Evolutionary conservation across 2,329 filamentous ascomycete species (phyloP), one percentile per base, ranked within the genome.

Genomic region (Trichoderma lentiforme): DNA sequence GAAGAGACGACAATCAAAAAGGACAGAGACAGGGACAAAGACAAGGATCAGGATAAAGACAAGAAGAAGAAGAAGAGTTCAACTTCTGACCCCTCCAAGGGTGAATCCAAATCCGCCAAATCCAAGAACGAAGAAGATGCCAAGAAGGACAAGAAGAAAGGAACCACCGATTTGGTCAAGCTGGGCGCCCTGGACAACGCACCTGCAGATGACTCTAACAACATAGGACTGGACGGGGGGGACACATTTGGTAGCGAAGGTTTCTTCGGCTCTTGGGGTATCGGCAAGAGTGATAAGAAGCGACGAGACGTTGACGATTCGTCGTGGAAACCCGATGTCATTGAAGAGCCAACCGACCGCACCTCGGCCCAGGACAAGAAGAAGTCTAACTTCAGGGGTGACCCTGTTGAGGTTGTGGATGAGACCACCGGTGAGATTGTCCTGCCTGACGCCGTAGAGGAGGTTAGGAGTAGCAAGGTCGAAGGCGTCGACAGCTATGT

Each of bases 211-310:
- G 76, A 73, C 75, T 34, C 77, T 77, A 56, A 73, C 57, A 75
- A 76, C 43, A 75, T 75, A 56, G 80, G 71, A 12, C 77, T 79
- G 12, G 79, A 78, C 51, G 72, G 80, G 73, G 75, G 77, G 15
- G 79, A 80, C 62, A 74, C 80, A 64, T 77, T 80, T 43, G 80
- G 78, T 15, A 82, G 83, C 56, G 86, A 87, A 69, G 86, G 86
- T 71, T 87, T 88, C 74, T 88, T 88, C 78, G 85, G 82, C 72
- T 85, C 86, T 62, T 90, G 88, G 83, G 86, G 85, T 36, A 87
- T 85, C 66, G 82, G 83, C 12, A 88, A 88, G 76, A 88, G 88
- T 73, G 77, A 82, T 71, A 82, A 82, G 76, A 80, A 81, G 70
- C 83, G 83, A 72, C 81, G 82, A 53, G 78, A 63, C 18, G 68